These are phyloP conservation scores for Austroboletus rostrupii DNA, from an alignment of 1,284 basidiomycete species.

Conservation along the genomic window DNA sequence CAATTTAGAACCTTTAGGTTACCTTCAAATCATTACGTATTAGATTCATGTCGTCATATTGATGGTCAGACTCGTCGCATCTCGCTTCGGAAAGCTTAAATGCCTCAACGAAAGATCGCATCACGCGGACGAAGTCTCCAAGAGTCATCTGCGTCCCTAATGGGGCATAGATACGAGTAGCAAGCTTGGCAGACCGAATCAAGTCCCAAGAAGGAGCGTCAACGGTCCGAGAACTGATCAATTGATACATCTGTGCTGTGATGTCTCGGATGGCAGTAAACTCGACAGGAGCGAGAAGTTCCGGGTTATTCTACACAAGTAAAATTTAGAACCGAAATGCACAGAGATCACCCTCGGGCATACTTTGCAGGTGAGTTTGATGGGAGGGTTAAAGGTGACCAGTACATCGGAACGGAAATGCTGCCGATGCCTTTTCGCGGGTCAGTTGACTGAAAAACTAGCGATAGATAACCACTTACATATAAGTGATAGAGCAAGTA, in stretches of 20 bases:
- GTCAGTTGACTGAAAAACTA: not conserved
- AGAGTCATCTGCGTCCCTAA: slow-evolving; percentile 77
- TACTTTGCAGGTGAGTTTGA: slow-evolving; percentile 64
- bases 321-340: not conserved
- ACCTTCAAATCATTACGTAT: slow-evolving; percentile 65
- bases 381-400: slow-evolving; percentile 76
- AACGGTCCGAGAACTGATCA: slow-evolving; percentile 72
- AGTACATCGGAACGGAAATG: slow-evolving; percentile 84
- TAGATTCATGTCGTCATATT: slow-evolving; percentile 34
- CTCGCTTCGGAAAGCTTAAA: slow-evolving; percentile 51
- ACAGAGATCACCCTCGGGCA: not conserved
- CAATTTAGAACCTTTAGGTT: slow-evolving; percentile 6
- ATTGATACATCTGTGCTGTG: slow-evolving; percentile 60
- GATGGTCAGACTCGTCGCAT: slow-evolving; percentile 20
- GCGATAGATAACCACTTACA: slow-evolving; percentile 39
- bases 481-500: slow-evolving; percentile 81
- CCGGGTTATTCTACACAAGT: slow-evolving; percentile 54
- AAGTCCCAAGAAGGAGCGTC: slow-evolving; percentile 81
- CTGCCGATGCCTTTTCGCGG: slow-evolving; percentile 48
- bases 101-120: slow-evolving; percentile 66
- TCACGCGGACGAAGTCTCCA: slow-evolving; percentile 77
- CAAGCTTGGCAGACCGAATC: slow-evolving; percentile 69
- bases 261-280: slow-evolving; percentile 56
- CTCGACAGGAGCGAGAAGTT: slow-evolving; percentile 65
- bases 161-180: slow-evolving; percentile 76